Evolutionary conservation across 75 land plant genomes (phyloP), one percentile per base, ranked within the genome.

Genomic region (Pinus albicaulis): DNA sequence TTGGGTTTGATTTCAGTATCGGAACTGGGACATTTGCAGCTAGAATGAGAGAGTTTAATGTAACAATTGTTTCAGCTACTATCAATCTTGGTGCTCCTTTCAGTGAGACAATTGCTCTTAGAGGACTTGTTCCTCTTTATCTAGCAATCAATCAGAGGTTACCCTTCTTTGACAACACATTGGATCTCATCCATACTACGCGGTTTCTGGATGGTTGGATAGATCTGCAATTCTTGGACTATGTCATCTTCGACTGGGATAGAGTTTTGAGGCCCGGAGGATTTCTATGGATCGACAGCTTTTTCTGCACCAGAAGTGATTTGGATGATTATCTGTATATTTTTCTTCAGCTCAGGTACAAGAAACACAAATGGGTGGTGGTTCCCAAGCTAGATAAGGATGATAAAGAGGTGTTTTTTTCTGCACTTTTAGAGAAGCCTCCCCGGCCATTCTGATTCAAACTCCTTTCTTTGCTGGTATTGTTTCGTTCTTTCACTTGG

Each of bases 81-180:
- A 83, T 92, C 62, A 92, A 90, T 64, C 81, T 92, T 5, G 92
- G 92, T 0, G 94, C 90, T 60, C 92, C 94, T n/a, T 92, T 92
- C 81, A 90, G 68, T 60, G 93, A 90, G 81, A 80, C 81, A 80
- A 89, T 90, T 19, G 94, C 94, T 25, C 81, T 86, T 2, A 23
- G 94, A 52, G 94, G 92, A 6, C 85, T 92, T 13, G 59, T 92
- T 17, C 94, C 94, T 7, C 80, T 92, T 2, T 90, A 92, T 75
- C 7, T 92, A 15, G 81, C 88, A 0, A 65, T 90, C 31, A 86
- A 82, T 69, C 90, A 90, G 76, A 77, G 94, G 62, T 73, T 92
- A 7, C 92, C 94, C 2, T 90, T 92, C 85, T 92, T 92, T 57
- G 94, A 92, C 76, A 90, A 89, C 84, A 90, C 94, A 3, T 69